phyloP scores from a whole-genome alignment of 345 rosid genomes.

The Adansonia digitata region DNA sequence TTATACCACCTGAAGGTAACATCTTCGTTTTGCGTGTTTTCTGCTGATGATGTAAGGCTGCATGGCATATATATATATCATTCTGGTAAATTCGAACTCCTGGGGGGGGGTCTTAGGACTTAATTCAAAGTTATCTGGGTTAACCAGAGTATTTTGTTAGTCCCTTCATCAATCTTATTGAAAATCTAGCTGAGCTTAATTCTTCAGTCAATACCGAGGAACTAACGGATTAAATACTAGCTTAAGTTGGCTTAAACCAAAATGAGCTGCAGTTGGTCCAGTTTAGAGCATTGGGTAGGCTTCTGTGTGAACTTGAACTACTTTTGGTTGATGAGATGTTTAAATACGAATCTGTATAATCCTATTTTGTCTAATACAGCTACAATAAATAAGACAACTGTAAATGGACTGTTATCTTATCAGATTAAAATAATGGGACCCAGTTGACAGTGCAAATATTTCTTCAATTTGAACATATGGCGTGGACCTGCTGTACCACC shows the following conservation, averaged over 20 bases:
- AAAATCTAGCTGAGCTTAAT: not conserved
- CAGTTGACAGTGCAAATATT: slow-evolving; percentile 4
- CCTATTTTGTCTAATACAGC: not conserved
- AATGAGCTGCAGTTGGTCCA: not conserved
- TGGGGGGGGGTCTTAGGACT: not conserved
- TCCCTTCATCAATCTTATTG: not conserved
- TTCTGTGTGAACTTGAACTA: not conserved
- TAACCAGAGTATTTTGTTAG: not conserved
- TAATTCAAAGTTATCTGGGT: not conserved
- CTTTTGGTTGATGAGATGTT: not conserved
- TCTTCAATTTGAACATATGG: slow-evolving; percentile 4
- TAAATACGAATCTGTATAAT: not conserved
- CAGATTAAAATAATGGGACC: not conserved
- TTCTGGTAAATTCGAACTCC: not conserved
- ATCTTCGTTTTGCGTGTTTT: not conserved
- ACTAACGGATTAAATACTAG: not conserved
- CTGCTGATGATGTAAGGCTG: not conserved
- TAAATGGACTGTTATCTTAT: not conserved
- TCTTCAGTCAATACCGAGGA: slow-evolving; percentile 1
- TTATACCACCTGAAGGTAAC: not conserved
- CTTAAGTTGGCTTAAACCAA: slow-evolving; percentile 1
- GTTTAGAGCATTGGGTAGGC: not conserved
- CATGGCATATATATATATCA: not conserved
- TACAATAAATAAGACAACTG: not conserved
- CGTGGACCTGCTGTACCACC: not conserved